These are phyloP conservation scores for Tetradesmus lagerheimii DNA, from an alignment of 139 green algal genomes.

Conservation along the genomic window DNA sequence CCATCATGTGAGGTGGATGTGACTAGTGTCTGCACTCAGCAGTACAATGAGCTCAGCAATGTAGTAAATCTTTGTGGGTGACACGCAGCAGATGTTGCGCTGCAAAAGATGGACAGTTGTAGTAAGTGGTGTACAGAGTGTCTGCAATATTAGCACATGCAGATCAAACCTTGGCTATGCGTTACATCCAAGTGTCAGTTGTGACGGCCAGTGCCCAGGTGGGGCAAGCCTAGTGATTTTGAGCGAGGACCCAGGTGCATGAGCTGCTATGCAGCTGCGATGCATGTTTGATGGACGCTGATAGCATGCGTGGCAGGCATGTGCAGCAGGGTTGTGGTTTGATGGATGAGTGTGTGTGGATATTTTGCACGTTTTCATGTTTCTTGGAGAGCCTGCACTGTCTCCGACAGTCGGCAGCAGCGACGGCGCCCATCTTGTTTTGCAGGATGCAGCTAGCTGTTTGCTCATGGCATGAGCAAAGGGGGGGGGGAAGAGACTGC, in stretches of 20 bases:
- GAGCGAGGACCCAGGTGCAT: neutral
- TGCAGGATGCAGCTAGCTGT: neutral
- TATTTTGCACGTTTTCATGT: neutral
- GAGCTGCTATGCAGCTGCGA: neutral
- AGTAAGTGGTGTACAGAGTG: too few species aligned
- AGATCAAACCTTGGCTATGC: too few species aligned
- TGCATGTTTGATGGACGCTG: neutral
- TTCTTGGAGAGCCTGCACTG: neutral
- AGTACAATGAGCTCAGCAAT: too few species aligned
- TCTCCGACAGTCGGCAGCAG: neutral
- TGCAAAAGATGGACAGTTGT: too few species aligned
- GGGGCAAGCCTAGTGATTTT: neutral
- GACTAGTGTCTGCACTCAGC: too few species aligned
- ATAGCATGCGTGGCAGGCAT: neutral
- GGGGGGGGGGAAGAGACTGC: neutral
- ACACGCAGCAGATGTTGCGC: too few species aligned
- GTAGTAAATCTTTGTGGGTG: too few species aligned
- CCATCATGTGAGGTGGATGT: too few species aligned
- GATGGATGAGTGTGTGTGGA: neutral
- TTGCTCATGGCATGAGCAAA: neutral
- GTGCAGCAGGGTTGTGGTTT: neutral
- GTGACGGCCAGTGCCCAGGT: neutral
- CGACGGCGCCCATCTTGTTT: neutral
- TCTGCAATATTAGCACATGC: too few species aligned
- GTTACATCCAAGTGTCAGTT: too few species aligned